A percentile compares a stretch with the other conserved stretches of the same genome.
phyloP scores from a whole-genome alignment of 2,329 filamentous ascomycete genomes.

The Colletotrichum simmondsii region DNA sequence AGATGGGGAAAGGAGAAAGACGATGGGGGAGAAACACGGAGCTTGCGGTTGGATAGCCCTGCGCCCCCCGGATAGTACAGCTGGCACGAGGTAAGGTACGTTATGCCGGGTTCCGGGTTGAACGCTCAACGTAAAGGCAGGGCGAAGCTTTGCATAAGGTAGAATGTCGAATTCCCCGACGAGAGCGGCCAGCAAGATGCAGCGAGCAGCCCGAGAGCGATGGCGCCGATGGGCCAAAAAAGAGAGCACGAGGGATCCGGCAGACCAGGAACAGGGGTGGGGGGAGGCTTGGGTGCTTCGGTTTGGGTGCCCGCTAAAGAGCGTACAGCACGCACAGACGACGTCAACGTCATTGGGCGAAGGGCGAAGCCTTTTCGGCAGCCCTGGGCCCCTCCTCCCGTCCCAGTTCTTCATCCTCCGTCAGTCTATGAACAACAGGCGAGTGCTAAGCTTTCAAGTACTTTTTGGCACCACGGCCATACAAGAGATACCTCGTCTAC shows the following conservation, averaged over 20 bases:
- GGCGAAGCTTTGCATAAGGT: not conserved
- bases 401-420: not conserved
- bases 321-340: constrained; percentile 18
- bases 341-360: constrained; percentile 22
- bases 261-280: constrained; percentile 5
- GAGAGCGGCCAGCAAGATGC: constrained; percentile 3
- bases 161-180: not conserved
- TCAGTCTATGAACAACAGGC: not conserved
- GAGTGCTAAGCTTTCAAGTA: not conserved
- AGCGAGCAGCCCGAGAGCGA: constrained; percentile 23
- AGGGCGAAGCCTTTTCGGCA: not conserved
- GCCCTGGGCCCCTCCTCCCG: not conserved
- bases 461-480: too few relatives aligned
- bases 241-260: constrained; percentile 27
- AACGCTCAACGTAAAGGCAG: not conserved
- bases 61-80: not conserved
- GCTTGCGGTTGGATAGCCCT: not conserved
- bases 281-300: too few relatives aligned
- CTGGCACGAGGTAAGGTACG: not conserved
- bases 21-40: not conserved
- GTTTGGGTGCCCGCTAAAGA: constrained; percentile 13
- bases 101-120: not conserved
- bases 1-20: not conserved
- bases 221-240: not conserved
- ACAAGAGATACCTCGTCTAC: too few relatives aligned